These are phyloP conservation scores for Tinospora cordifolia DNA, from an alignment of 164 flowering plant species.

Conservation along the genomic window DNA sequence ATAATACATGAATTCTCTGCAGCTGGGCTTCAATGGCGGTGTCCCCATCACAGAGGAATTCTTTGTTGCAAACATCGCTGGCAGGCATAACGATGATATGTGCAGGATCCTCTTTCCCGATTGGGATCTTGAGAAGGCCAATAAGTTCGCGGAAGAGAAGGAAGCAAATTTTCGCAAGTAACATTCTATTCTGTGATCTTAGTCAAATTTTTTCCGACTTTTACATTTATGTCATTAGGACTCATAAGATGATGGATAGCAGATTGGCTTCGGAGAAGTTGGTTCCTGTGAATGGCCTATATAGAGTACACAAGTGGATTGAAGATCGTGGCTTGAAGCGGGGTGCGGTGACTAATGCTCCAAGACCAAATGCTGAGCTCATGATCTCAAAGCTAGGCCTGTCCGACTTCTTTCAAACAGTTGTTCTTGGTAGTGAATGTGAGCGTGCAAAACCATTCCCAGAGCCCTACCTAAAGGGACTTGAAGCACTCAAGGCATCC, in stretches of 20 bases:
- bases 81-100: conserved; percentile 63
- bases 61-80: conserved; percentile 53
- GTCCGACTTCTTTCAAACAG: conserved; percentile 50
- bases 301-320: conserved; percentile 69
- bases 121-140: conserved; percentile 51
- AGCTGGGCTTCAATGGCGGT: conserved; percentile 85
- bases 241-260: conserved; percentile 14
- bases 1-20: conserved; percentile 14
- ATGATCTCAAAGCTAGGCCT: conserved; percentile 65
- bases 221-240: background rate
- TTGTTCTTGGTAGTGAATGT: conserved; percentile 69
- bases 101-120: conserved; percentile 61
- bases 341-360: conserved; percentile 96
- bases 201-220: background rate
- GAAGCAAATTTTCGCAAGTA: conserved; percentile 81
- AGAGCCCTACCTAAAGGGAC: conserved; percentile 82
- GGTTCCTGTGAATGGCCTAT: conserved; percentile 59
- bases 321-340: conserved; percentile 81
- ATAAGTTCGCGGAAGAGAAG: conserved; percentile 68
- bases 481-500: conserved; percentile 57
- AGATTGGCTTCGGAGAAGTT: conserved; percentile 63
- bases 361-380: conserved; percentile 74
- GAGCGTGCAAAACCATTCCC: conserved; percentile 87
- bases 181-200: background rate
- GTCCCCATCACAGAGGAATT: conserved; percentile 73